Conservation (phyloP, 208 protist species). For the Leishmania tropica region DNA sequence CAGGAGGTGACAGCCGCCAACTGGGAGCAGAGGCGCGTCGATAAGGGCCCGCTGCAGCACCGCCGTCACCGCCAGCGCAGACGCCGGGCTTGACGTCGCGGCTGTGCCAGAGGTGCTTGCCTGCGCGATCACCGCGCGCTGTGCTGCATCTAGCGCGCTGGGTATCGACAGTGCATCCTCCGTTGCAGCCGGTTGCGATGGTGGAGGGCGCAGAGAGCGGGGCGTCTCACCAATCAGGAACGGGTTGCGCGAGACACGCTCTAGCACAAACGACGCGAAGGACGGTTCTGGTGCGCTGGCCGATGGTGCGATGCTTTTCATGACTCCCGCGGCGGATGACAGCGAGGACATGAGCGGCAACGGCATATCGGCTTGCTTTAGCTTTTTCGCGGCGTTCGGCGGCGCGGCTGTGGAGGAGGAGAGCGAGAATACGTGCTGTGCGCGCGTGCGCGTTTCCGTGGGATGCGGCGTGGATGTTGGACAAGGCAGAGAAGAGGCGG, state of each 20-base stretch:
- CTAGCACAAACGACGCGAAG: constrained; percentile 49
- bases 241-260: constrained; percentile 35
- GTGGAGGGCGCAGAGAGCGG: constrained; percentile 13
- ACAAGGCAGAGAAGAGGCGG: neutral
- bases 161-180: neutral
- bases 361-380: neutral
- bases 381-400: neutral
- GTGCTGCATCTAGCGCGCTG: constrained; percentile 22
- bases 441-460: neutral
- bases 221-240: constrained; percentile 46
- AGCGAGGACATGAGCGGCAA: neutral
- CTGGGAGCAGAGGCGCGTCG: constrained; percentile 57
- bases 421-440: neutral
- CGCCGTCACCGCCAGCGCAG: constrained; percentile 16
- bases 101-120: neutral
- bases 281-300: constrained; percentile 1
- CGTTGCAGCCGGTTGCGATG: neutral
- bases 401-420: neutral
- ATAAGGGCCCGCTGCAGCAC: constrained; percentile 54
- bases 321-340: neutral
- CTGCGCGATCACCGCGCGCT: constrained; percentile 21
- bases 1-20: constrained; percentile 59
- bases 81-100: neutral
- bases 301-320: neutral
- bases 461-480: neutral